phyloP scores from a whole-genome alignment of 805 yeast species.

The Candida pseudoglaebosa region DNA sequence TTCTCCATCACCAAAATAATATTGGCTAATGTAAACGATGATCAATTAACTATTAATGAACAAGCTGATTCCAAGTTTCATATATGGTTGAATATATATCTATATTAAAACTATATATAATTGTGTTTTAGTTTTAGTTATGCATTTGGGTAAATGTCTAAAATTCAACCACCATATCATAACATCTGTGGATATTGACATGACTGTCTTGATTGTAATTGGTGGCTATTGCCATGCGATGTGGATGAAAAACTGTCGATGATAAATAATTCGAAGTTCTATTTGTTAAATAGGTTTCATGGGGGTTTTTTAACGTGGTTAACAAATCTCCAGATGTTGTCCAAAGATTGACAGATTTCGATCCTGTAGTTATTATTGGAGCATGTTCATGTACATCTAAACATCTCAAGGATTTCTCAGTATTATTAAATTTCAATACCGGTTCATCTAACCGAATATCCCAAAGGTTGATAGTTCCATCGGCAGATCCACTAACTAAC shows the following conservation, averaged over 20 bases:
- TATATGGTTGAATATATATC: neutral
- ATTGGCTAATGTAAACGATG: no score
- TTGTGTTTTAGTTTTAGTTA: neutral
- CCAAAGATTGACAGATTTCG: constrained; percentile 75
- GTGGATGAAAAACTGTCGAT: constrained; percentile 81
- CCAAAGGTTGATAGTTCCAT: constrained; percentile 85
- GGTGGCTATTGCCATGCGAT: constrained; percentile 87
- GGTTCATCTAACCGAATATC: constrained; percentile 78
- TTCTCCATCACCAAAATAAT: no score
- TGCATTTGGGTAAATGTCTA: constrained; percentile 7
- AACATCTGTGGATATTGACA: constrained; percentile 54
- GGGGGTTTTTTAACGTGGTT: constrained; percentile 53
- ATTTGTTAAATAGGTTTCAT: constrained; percentile 40
- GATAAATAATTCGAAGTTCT: constrained; percentile 55
- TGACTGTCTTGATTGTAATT: constrained; percentile 74
- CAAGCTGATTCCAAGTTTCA: no score
- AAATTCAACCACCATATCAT: constrained; percentile 35
- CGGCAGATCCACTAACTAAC: constrained; percentile 74
- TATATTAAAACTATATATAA: no score
- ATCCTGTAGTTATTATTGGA: constrained; percentile 86
- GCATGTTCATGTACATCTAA: constrained; percentile 94
- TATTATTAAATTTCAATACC: constrained; percentile 61
- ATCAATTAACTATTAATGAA: no score
- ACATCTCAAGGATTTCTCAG: constrained; percentile 52
- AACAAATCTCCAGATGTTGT: constrained; percentile 78